phyloP scores from a whole-genome alignment of 208 protist genomes.

The Wallacemonas sp. region DNA sequence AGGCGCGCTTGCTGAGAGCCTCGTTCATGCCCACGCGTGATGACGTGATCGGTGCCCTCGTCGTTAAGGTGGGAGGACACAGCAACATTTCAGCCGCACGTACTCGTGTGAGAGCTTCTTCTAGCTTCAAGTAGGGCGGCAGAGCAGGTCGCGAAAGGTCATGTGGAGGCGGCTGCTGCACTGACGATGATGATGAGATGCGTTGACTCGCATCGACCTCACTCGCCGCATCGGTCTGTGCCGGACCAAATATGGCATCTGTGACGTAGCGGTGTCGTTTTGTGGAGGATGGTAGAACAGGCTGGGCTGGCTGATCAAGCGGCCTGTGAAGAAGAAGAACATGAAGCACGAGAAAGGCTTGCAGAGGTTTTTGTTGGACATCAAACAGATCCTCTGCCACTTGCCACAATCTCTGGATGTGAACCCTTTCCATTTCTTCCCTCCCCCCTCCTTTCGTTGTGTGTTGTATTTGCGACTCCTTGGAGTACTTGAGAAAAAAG shows the following conservation, averaged over 20 bases:
- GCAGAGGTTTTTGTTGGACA: constrained; percentile 31
- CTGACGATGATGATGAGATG: neutral
- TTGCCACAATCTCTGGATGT: constrained; percentile 24
- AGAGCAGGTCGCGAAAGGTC: constrained; percentile 16
- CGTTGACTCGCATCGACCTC: too few species aligned
- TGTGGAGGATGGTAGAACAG: neutral
- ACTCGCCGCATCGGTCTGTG: neutral
- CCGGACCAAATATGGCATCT: neutral
- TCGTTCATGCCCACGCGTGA: constrained; percentile 1
- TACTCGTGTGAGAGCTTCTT: constrained; percentile 45
- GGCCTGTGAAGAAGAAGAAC: constrained; percentile 22
- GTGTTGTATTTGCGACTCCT: too few species aligned
- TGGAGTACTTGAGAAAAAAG: neutral
- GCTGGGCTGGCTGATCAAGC: neutral
- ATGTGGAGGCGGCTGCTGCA: neutral
- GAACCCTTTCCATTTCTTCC: constrained; percentile 7
- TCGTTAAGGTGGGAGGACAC: neutral
- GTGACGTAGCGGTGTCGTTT: neutral
- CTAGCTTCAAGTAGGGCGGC: constrained; percentile 38
- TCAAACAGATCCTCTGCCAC: constrained; percentile 53
- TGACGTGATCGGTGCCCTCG: neutral
- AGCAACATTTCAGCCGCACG: constrained; percentile 55
- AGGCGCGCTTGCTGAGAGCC: constrained; percentile 18
- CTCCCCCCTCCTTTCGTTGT: neutral
- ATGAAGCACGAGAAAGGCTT: constrained; percentile 46